Evolutionary conservation across 129 eudicot genomes (phyloP).

Genomic region (Solidago caesia): DNA sequence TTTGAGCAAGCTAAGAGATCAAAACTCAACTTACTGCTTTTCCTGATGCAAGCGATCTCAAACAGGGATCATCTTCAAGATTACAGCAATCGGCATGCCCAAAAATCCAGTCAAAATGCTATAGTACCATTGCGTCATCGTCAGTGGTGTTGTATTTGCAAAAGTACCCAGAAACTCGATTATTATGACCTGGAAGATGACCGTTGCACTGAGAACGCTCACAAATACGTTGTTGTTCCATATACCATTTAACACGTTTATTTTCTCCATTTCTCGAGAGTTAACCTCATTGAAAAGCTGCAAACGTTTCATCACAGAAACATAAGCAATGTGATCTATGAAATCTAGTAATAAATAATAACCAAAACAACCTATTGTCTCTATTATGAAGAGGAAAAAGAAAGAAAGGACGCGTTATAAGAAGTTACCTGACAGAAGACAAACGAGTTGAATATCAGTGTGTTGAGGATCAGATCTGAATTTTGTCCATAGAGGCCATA

Average conservation of each 20-base stretch:
- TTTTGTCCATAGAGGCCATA: slow-evolving; percentile 53
- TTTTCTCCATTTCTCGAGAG: slow-evolving; percentile 89
- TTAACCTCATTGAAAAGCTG: slow-evolving; percentile 91
- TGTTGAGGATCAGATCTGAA: slow-evolving; percentile 65
- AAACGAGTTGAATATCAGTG: slow-evolving; percentile 88
- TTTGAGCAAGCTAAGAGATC: no score
- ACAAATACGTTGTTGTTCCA: slow-evolving; percentile 62
- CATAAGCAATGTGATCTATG: not conserved
- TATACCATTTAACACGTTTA: slow-evolving; percentile 64
- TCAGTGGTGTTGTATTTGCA: slow-evolving; percentile 81
- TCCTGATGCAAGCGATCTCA: no score
- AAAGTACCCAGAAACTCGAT: slow-evolving; percentile 81
- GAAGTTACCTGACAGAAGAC: slow-evolving; percentile 94
- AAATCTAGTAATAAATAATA: no score
- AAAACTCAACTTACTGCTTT: not conserved
- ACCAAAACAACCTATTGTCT: not conserved
- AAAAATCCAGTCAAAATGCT: slow-evolving; percentile 72
- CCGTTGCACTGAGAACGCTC: slow-evolving; percentile 58
- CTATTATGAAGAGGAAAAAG: not conserved
- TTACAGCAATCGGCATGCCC: slow-evolving; percentile 90
- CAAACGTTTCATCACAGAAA: slow-evolving; percentile 17
- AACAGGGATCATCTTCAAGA: slow-evolving; percentile 54
- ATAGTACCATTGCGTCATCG: slow-evolving; percentile 63
- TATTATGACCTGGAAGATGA: slow-evolving; percentile 72
- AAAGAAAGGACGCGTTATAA: not conserved